Evolutionary conservation across 495 filamentous ascomycete species (phyloP), one percentile per base, ranked within the genome.

Genomic region (Hypoxylon fragiforme): DNA sequence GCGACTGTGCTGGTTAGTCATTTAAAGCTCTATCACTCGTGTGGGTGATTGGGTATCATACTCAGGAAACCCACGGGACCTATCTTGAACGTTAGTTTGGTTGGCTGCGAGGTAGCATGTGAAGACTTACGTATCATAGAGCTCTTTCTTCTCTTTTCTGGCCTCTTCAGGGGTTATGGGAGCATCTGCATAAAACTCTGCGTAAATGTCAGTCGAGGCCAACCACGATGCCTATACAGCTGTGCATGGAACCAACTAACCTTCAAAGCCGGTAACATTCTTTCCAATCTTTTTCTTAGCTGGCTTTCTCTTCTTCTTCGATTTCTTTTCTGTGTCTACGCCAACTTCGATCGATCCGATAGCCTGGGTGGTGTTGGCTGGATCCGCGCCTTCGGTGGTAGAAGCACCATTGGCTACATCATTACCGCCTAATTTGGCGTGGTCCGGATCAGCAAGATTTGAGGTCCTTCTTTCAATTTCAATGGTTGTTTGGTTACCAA

Each of bases 181-280:
- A 3, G 81, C 77, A 64, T 97, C 91, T 32, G 83, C 84, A 66
- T 78, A 89, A 64, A 80, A 90, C 30, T 90, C 86, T 82, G 37
- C 21, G 36, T n/a, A 11, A 34, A 3, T 22, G 21, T 64, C 50
- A 49, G 39, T 26, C 16, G 0, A 20, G 14, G n/a, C n/a, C n/a
- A n/a, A n/a, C n/a, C n/a, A n/a, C n/a, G n/a, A n/a, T n/a, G n/a
- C n/a, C n/a, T n/a, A 34, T 48, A 47, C 15, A 8, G 32, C 12
- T 14, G 21, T 39, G 3, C 47, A 20, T 26, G 39, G 38, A 26
- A n/a, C 13, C 16, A 31, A 57, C 67, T 37, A 20, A 75, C 75
- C 75, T 54, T 78, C 76, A 26, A 76, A 77, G 30, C 74, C 74
- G 3, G 72, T 76, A 3, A 61, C 51, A 19, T 60, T 54, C 43